Base-by-base conservation (phyloP, 192 early-diverging fungal genomes). In the Lunasporangiospora selenospora region DNA sequence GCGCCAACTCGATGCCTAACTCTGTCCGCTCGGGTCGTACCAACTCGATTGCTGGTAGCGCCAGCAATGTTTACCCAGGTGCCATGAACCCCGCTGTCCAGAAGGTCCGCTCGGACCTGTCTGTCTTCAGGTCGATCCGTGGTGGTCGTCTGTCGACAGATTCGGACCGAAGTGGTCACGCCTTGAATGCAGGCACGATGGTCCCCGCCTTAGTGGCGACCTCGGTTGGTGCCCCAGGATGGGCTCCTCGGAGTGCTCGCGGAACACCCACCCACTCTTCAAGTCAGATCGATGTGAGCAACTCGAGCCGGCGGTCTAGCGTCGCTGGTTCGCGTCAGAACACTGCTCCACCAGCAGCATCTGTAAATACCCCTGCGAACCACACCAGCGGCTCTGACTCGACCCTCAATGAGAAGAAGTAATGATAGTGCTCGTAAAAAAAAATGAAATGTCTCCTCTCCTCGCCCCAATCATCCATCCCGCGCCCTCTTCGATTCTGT, bases 71-170 rank as follows among this genome's bases (percentile, higher is more conserved):
- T 27, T 63, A 63, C 34, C 53, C 69, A 12, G 51, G 70, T 63
- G 76, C 78, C 12, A 81, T 78, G 78, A 80, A 75, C 56, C 52
- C 58, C 33, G 67, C 80, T 9, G 66, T 71, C 41, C 65, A 65
- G 31, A 80, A 70, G 37, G 78, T 71, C 29, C 65, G 65, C 37
- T 58, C 60, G 1, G 66, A 80, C 26, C 62, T 80, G 9, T 65
- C 63, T 16, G 62, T 75, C 45, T 77, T 77, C 56, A 67, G 63
- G 60, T 71, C 76, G 13, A 58, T 77, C 33, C 65, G 76, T 38
- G 76, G 76, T 18, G 76, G 76, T 16, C 76, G 76, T 53, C 55
- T 77, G 16, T 65, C 55, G 51, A 65, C 57, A 13, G 62, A 64
- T 34, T 75, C 76, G 15, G 53, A 56, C 26, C 53, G 59, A 12